These are phyloP conservation scores for Mycena metata DNA, from an alignment of 768 basidiomycete genomes.

Conservation along the genomic window DNA sequence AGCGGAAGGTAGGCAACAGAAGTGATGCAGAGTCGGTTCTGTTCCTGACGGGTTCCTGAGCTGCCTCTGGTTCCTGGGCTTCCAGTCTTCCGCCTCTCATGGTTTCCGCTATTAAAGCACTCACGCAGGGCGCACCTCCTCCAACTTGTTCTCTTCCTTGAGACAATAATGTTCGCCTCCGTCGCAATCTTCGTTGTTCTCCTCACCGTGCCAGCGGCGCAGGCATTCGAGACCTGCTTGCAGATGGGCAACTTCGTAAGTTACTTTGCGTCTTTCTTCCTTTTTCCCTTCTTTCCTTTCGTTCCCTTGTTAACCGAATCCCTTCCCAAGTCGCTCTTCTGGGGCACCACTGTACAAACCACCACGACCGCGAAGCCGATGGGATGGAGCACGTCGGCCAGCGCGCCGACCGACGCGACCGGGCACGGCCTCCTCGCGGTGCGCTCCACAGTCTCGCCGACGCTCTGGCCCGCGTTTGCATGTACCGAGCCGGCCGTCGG, in stretches of 20 bases:
- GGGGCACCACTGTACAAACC: conserved; percentile 18
- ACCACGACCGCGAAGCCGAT: conserved; percentile 13
- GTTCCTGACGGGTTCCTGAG: neutral
- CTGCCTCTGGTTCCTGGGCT: conserved; percentile 4
- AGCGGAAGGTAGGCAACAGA: no score
- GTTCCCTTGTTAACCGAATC: no score
- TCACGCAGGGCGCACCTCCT: conserved; percentile 3
- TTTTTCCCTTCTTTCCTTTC: neutral
- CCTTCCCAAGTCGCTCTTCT: conserved; percentile 12
- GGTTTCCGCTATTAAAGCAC: neutral
- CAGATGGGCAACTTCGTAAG: conserved; percentile 19
- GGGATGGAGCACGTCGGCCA: conserved; percentile 18
- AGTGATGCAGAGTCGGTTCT: neutral
- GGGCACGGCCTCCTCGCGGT: conserved; percentile 18
- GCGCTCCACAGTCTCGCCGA: conserved; percentile 7
- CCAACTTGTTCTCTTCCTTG: conserved; percentile 16
- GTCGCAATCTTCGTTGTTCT: conserved; percentile 5
- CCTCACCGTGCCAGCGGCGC: conserved; percentile 18
- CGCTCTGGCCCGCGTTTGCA: conserved; percentile 9
- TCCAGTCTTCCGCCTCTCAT: neutral
- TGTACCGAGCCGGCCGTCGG: conserved; percentile 2
- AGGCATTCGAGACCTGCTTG: conserved; percentile 18
- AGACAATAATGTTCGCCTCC: conserved; percentile 15
- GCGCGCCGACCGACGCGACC: conserved; percentile 14
- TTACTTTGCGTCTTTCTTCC: neutral